Evolutionary conservation across 139 green algal genomes (phyloP).

Genomic region (Tetradesmus obliquus): DNA sequence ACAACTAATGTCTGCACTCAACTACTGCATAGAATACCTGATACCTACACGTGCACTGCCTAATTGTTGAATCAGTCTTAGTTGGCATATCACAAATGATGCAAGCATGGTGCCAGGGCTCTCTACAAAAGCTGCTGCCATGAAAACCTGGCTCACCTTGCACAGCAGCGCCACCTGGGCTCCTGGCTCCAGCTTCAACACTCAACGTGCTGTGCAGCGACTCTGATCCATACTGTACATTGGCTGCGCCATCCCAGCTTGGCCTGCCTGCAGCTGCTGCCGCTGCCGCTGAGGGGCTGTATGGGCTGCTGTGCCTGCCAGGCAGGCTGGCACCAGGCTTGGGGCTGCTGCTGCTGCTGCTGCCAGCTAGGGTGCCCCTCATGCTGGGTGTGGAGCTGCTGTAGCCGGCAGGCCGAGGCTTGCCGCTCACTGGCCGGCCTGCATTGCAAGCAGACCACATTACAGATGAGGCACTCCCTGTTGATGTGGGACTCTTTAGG

Average conservation of each 20-base stretch:
- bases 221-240: not conserved
- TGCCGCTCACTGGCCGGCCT: not conserved
- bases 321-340: slow-evolving; percentile 1
- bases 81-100: not conserved
- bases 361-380: not conserved
- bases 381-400: slow-evolving; percentile 40
- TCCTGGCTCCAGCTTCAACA: not conserved
- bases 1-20: not conserved
- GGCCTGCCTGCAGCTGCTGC: not conserved
- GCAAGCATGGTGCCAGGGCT: not conserved
- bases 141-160: not conserved
- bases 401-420: slow-evolving; percentile 2
- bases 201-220: slow-evolving; percentile 17
- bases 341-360: not conserved
- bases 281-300: not conserved
- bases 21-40: not conserved
- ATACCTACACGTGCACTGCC: not conserved
- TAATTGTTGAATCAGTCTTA: not conserved
- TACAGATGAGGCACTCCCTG: not conserved
- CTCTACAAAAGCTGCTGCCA: not conserved
- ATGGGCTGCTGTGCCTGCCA: slow-evolving; percentile 14
- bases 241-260: not conserved
- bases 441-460: not conserved
- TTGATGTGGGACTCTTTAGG: no score
- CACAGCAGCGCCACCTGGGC: not conserved